Conservation (phyloP, 768 basidiomycete species). For the Xerocomellus chrysenteron region DNA sequence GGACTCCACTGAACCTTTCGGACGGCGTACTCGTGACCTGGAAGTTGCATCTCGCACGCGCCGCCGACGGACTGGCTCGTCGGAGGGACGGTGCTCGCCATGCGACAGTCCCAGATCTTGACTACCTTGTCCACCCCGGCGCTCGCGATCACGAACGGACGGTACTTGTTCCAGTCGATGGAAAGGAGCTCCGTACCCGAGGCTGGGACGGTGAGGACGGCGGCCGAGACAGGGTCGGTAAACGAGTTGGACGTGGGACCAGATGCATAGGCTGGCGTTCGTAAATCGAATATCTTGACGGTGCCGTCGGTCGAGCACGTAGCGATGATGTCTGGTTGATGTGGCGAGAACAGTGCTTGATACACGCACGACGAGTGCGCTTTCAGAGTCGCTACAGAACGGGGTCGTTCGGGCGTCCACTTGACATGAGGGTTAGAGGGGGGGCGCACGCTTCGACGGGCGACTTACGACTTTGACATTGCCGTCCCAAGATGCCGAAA, state of each 20-base stretch:
- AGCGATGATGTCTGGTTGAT: constrained; percentile 76
- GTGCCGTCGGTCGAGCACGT: constrained; percentile 89
- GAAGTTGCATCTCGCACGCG: constrained; percentile 63
- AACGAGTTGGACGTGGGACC: constrained; percentile 55
- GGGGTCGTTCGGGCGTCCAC: constrained; percentile 86
- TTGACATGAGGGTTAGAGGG: constrained; percentile 28
- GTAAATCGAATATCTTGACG: constrained; percentile 78
- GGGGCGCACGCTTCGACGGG: neutral
- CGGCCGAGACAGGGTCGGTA: constrained; percentile 64
- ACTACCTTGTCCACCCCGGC: constrained; percentile 75
- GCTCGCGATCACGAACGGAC: constrained; percentile 72
- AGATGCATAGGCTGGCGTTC: constrained; percentile 57
- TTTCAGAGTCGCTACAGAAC: constrained; percentile 77
- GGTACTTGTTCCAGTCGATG: constrained; percentile 93
- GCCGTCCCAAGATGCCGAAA: constrained; percentile 91
- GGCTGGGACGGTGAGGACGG: constrained; percentile 75
- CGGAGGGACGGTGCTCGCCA: constrained; percentile 59
- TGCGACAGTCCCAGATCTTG: constrained; percentile 86
- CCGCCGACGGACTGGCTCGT: constrained; percentile 62
- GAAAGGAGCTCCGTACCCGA: constrained; percentile 76
- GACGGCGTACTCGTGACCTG: constrained; percentile 89
- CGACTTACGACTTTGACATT: constrained; percentile 76
- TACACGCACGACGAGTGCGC: constrained; percentile 88
- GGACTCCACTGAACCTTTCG: constrained; percentile 89
- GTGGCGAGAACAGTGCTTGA: constrained; percentile 89